Evolutionary conservation across 129 eudicot genomes (phyloP).

Genomic region (Lactuca sativa): DNA sequence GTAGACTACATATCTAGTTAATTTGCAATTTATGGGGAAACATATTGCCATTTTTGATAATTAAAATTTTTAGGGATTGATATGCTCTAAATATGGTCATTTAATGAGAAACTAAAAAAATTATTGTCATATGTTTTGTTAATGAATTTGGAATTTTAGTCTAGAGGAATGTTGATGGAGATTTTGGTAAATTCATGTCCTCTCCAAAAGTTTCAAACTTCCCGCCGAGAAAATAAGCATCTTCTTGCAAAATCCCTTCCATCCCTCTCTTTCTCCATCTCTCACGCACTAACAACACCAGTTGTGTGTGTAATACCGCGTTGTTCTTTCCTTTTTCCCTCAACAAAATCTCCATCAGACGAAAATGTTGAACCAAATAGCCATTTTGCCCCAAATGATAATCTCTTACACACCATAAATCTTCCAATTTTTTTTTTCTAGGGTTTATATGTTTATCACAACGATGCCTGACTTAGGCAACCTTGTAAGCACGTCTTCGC

Average conservation of each 20-base stretch:
- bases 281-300: conserved; percentile 1
- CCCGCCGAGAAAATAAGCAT: conserved; percentile 29
- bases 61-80: too few species aligned
- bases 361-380: neutral
- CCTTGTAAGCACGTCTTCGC: conserved; percentile 21
- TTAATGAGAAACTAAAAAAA: too few species aligned
- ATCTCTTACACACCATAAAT: neutral
- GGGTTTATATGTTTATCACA: conserved; percentile 28
- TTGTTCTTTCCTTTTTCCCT: conserved; percentile 7
- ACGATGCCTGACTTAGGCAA: conserved; percentile 39
- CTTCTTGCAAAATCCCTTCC: conserved; percentile 12
- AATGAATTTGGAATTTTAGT: neutral
- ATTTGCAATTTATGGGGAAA: too few species aligned
- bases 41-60: too few species aligned
- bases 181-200: neutral
- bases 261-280: neutral
- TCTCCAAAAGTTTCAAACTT: conserved; percentile 28
- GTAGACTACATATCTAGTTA: too few species aligned
- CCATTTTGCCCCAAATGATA: conserved; percentile 22
- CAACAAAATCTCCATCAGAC: conserved; percentile 6
- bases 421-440: neutral
- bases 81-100: too few species aligned
- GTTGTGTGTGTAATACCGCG: neutral
- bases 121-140: too few species aligned
- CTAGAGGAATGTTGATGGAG: neutral